Evolutionary conservation across 2,329 filamentous ascomycete genomes (phyloP).

Genomic region (Apiospora arundinis): DNA sequence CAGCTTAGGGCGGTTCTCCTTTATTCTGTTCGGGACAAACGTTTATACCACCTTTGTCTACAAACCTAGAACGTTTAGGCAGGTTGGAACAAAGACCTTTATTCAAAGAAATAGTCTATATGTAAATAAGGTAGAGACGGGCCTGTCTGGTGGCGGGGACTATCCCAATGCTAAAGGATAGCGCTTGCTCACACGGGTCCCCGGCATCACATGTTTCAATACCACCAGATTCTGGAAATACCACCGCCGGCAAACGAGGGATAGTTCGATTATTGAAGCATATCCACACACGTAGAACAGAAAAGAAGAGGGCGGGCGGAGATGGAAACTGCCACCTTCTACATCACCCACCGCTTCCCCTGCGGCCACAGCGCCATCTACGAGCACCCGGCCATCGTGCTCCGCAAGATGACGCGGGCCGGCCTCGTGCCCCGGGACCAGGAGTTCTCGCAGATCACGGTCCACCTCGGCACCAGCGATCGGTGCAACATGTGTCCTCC

Average conservation of each 20-base stretch:
- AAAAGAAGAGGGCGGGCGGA: neutral
- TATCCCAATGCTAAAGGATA: neutral
- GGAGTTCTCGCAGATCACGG: neutral
- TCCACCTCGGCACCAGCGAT: conserved; percentile 1
- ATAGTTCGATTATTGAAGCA: no score
- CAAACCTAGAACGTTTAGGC: neutral
- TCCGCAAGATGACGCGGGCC: conserved; percentile 4
- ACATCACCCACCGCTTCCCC: conserved; percentile 14
- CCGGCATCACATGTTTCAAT: neutral
- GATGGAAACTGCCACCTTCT: conserved; percentile 1
- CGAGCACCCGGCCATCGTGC: conserved; percentile 9
- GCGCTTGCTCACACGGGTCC: neutral
- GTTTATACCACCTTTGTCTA: neutral
- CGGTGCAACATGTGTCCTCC: neutral
- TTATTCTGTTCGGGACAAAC: neutral
- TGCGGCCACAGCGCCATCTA: conserved; percentile 9
- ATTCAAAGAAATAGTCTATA: neutral
- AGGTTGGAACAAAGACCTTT: neutral
- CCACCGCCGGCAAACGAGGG: no score
- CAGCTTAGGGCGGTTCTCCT: no score
- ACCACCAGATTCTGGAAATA: neutral
- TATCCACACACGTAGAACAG: neutral
- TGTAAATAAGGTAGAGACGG: neutral
- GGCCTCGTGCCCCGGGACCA: conserved; percentile 1
- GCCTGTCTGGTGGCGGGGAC: neutral